Base-by-base conservation (phyloP, 345 rosid species). In the Schrenkiella parvula region DNA sequence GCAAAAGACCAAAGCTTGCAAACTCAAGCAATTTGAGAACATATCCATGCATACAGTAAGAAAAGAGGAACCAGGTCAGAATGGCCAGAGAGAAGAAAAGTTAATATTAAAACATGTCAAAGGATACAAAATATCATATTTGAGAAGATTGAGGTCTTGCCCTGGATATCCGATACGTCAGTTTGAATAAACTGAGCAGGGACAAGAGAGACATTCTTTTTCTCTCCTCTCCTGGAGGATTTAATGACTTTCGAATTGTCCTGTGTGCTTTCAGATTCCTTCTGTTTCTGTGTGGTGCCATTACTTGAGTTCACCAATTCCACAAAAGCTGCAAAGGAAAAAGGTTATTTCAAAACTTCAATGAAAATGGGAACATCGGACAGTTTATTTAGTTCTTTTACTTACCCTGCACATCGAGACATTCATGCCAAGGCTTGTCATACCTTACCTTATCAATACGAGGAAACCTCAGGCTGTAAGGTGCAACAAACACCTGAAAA, bases 371-470 rank as follows among this genome's bases (percentile, higher is more conserved):
- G 23, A 67, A 73, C 43, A 46, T 52, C 15, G 22, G 17, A 53
- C 29, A 46, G 10, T 35, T 37, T 23, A 7, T 51, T 42, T 17
- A 8, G 15, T 66, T 41, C 3, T 55, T 66, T 42, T 54, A 62
- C 89, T 84, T 83, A 93, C 98, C 84, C 66, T 89, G 96, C 74
- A 93, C 91, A 71, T 91, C 96, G 34, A 91, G 96, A 76, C 97
- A 93, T 66, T 91, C 98, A 76, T 93, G 84, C 98, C 98, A 91
- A 47, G 96, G 95, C 80, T 93, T 93, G 82, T 93, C 98, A 82
- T 87, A 93, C 84, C 93, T 82, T 70, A 93, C 97, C 80, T 87
- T 80, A 67, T 93, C 96, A 79, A 93, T 89, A 21, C 98, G 97
- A 54, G 98, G 98, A 79, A 93, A 93, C 77, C 98, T 89, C 78